These are phyloP conservation scores for Sphagnum magellanicum DNA, from an alignment of 228 moss, liverwort and hornwort species.

Conservation along the genomic window DNA sequence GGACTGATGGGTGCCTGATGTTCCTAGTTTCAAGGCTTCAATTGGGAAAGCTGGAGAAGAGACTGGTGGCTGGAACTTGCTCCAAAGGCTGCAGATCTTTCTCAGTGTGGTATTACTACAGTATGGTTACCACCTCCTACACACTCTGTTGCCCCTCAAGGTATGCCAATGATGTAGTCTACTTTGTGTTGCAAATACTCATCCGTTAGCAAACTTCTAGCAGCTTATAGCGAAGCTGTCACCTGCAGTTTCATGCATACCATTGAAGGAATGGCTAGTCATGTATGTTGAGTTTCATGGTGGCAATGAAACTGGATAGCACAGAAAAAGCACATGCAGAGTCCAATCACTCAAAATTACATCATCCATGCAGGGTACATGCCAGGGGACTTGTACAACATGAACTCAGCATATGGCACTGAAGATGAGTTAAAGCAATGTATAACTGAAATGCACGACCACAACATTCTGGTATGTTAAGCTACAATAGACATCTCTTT, in stretches of 20 bases:
- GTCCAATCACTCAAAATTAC: too few relatives aligned
- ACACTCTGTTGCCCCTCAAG: slow-evolving; percentile 86
- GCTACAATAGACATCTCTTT: background rate
- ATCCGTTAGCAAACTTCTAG: too few relatives aligned
- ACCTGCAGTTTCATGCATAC: too few relatives aligned
- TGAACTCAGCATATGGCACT: slow-evolving; percentile 86
- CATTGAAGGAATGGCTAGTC: too few relatives aligned
- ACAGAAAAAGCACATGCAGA: too few relatives aligned
- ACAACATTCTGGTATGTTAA: slow-evolving; percentile 62
- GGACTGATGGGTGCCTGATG: too few relatives aligned
- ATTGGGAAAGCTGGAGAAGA: slow-evolving; percentile 94
- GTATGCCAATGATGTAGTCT: slow-evolving; percentile 7
- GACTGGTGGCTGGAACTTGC: slow-evolving; percentile 82
- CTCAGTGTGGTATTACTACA: slow-evolving; percentile 80
- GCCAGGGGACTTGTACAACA: slow-evolving; percentile 81
- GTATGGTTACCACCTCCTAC: slow-evolving; percentile 94
- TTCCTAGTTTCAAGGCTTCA: slow-evolving; percentile 82
- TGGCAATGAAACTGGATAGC: too few relatives aligned
- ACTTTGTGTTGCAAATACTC: too few relatives aligned
- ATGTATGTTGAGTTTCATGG: too few relatives aligned
- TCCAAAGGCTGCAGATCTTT: slow-evolving; percentile 72
- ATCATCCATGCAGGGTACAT: slow-evolving; percentile 56
- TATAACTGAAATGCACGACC: slow-evolving; percentile 77
- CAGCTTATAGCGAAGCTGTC: too few relatives aligned
- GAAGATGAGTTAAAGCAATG: slow-evolving; percentile 76